Percentiles rank a stretch among this genome's conserved stretches.
These are phyloP conservation scores for Candida sithepensis DNA, from an alignment of 805 yeast genomes.

Conservation along the genomic window DNA sequence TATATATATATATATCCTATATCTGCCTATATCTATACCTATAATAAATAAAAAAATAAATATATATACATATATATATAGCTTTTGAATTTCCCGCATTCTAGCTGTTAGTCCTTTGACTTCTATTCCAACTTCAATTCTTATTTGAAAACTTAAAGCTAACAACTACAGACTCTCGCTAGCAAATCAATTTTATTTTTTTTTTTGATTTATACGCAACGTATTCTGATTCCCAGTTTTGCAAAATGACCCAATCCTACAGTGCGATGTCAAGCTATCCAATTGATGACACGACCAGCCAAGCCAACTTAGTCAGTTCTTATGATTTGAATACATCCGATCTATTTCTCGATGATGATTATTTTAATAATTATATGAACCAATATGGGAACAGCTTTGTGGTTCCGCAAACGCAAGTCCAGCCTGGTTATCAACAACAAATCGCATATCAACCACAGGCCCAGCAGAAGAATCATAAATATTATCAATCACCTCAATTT, in stretches of 20 bases:
- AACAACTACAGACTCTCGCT: no score
- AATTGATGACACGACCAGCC: slow-evolving; percentile 11
- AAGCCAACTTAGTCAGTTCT: background rate
- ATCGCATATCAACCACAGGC: slow-evolving; percentile 1
- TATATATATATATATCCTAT: no score
- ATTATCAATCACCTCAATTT: background rate
- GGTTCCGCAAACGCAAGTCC: slow-evolving; percentile 1
- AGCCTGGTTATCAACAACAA: slow-evolving; percentile 1
- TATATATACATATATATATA: background rate
- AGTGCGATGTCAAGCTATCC: slow-evolving; percentile 1
- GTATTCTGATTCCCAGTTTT: background rate
- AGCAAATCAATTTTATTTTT: no score
- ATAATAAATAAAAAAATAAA: no score
- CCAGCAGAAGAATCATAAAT: background rate
- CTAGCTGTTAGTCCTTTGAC: no score
- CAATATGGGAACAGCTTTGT: background rate
- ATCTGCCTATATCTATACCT: no score
- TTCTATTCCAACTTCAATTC: no score
- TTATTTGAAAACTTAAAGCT: background rate
- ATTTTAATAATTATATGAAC: background rate
- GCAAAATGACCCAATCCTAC: background rate
- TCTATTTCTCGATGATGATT: slow-evolving; percentile 12
- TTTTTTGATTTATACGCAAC: background rate
- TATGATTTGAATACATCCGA: slow-evolving; percentile 9
- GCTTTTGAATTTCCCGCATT: slow-evolving; percentile 1